Evolutionary conservation across 805 yeast species (phyloP), one percentile per base, ranked within the genome.

Genomic region (Metschnikowia picachoensis): DNA sequence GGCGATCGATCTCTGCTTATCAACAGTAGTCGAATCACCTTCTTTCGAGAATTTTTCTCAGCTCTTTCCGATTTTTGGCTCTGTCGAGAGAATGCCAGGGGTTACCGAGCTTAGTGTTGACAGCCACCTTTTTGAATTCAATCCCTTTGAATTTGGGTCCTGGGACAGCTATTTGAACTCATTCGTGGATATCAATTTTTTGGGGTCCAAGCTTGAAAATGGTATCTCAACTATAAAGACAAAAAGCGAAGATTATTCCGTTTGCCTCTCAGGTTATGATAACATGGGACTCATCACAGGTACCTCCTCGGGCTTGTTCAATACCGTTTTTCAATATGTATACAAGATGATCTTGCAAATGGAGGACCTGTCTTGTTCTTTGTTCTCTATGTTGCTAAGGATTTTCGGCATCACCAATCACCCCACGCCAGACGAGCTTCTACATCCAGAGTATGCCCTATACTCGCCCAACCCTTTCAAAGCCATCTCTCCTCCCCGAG

Each of bases 71-170:
- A 76, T 74, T 16, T 68, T 74, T 16, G 61, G 71, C 37, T 66
- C 76, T 28, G 55, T 66, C 5, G 71, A 67, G 47, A 70, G 71
- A 51, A 67, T 65, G 42, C 76, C 74, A 4, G 66, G 59, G 17
- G 50, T 55, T 10, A 56, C 53, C 40, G 51, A 48, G 9, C 57
- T 64, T n/a, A 59, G 66, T 39, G n/a, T 55, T 1, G 60, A 61
- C 30, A 74, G 83, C 1, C 75, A 71, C 47, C 48, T 79, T 2
- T 74, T 80, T 50, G 88, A 83, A 59, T 76, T 83, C 52, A 79
- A 76, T 12, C 87, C 87, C 0, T 79, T 62, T 56, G 89, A 83
- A 47, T 82, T 82, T 65, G 88, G 88, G 0, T 79, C 85, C 0
- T 83, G 87, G 86, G 85, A 81, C 50, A 49, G 65, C 12, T 60